A percentile compares a stretch with the other conserved stretches of the same genome.
phyloP scores from a whole-genome alignment of 305 asterid genomes.

The Ilex paraguariensis region DNA sequence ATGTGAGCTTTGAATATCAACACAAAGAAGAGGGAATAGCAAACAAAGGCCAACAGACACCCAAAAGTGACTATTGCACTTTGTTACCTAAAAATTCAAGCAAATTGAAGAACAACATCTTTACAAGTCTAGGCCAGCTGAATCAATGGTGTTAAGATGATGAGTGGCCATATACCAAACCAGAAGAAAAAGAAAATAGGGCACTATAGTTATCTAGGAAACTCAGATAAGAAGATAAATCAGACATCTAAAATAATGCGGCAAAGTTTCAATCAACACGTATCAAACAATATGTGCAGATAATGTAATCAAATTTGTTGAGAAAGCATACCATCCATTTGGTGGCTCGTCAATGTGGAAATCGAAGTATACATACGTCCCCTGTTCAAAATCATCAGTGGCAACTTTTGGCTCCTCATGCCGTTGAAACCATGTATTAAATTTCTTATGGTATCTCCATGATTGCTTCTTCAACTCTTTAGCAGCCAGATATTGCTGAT shows the following conservation, averaged over 20 bases:
- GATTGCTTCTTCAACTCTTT: slow-evolving; percentile 94
- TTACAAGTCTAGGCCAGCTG: too few species aligned
- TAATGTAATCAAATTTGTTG: slow-evolving; percentile 7
- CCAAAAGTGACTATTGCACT: too few species aligned
- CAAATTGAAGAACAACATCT: too few species aligned
- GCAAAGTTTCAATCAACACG: slow-evolving; percentile 4
- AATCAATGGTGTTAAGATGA: too few species aligned
- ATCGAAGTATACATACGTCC: slow-evolving; percentile 96
- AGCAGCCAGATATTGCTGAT: slow-evolving; percentile 98
- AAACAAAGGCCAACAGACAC: too few species aligned
- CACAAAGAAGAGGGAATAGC: too few species aligned
- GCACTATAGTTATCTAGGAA: not conserved
- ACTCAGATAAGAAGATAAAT: too few species aligned
- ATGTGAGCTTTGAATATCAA: too few species aligned
- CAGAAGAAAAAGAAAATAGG: too few species aligned
- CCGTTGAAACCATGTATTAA: slow-evolving; percentile 98
- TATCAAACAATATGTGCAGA: slow-evolving; percentile 10
- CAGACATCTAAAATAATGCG: slow-evolving; percentile 2
- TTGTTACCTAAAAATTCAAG: too few species aligned
- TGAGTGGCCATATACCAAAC: too few species aligned
- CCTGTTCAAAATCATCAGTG: slow-evolving; percentile 94
- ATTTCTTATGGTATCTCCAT: slow-evolving; percentile 97
- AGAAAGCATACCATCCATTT: slow-evolving; percentile 77
- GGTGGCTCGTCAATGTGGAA: slow-evolving; percentile 87
- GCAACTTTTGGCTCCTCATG: slow-evolving; percentile 96